These are phyloP conservation scores for Podila clonocystis DNA, from an alignment of 192 early-diverging fungal species.

Conservation along the genomic window DNA sequence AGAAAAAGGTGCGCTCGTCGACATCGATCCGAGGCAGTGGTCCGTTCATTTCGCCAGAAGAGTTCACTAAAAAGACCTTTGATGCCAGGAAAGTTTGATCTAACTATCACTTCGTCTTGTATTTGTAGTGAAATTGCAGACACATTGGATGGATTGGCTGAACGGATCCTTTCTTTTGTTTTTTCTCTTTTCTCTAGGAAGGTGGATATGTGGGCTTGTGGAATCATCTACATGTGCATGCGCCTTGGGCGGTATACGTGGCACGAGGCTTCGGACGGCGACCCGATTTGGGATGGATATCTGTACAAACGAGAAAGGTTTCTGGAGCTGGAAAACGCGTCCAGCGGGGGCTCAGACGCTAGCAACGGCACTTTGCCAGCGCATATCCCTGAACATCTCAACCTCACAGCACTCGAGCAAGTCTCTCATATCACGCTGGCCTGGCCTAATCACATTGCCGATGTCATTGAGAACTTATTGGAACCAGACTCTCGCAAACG, in stretches of 20 bases:
- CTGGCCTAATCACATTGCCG: constrained; percentile 1
- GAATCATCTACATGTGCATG: constrained; percentile 51
- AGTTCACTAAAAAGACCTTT: constrained; percentile 70
- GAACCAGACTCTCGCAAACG: constrained; percentile 40
- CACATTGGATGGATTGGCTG: constrained; percentile 49
- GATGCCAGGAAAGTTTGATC: constrained; percentile 67
- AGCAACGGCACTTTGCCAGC: background rate
- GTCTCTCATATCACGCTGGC: constrained; percentile 5
- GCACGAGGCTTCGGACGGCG: constrained; percentile 19
- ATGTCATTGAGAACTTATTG: constrained; percentile 11
- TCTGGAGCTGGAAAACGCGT: background rate
- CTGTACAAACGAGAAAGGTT: constrained; percentile 7
- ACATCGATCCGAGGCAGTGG: constrained; percentile 79
- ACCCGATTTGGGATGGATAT: constrained; percentile 21
- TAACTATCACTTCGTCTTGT: no score
- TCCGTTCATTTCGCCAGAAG: constrained; percentile 88
- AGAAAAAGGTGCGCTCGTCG: constrained; percentile 61
- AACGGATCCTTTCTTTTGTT: no score
- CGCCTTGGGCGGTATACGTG: constrained; percentile 16
- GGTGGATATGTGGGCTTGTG: constrained; percentile 51
- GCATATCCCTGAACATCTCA: constrained; percentile 5
- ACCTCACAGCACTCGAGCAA: constrained; percentile 9
- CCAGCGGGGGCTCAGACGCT: background rate
- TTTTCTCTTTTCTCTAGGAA: background rate
- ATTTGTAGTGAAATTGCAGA: background rate